These are phyloP conservation scores for Metarhizium anisopliae DNA, from an alignment of 2,329 filamentous ascomycete species.

Conservation along the genomic window DNA sequence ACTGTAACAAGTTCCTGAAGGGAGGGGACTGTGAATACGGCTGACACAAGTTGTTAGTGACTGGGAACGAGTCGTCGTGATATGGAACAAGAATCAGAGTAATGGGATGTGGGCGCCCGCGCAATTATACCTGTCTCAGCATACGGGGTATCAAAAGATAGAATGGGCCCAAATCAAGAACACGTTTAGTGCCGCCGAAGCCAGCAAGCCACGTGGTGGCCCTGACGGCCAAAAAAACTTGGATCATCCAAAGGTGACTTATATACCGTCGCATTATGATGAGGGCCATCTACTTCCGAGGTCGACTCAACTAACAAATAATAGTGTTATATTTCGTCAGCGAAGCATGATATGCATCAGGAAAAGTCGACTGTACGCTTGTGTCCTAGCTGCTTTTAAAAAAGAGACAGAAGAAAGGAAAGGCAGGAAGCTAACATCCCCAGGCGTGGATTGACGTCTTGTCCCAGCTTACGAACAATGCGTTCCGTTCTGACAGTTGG, in stretches of 20 bases:
- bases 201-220: neutral
- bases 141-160: neutral
- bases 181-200: neutral
- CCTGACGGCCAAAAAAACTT: neutral
- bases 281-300: neutral
- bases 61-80: neutral
- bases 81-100: neutral
- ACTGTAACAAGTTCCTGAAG: too few species aligned
- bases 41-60: neutral
- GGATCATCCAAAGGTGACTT: neutral
- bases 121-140: neutral
- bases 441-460: neutral
- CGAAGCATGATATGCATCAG: neutral
- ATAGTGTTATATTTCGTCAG: neutral
- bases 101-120: neutral
- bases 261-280: neutral
- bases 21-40: too few species aligned
- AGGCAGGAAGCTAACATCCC: neutral
- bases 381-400: neutral
- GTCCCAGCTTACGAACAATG: neutral
- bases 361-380: neutral
- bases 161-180: neutral
- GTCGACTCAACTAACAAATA: neutral
- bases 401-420: neutral
- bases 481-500: neutral